Evolutionary conservation across 371 early-diverging fungal species (phyloP).

Genomic region (Syncephalastrum racemosum): DNA sequence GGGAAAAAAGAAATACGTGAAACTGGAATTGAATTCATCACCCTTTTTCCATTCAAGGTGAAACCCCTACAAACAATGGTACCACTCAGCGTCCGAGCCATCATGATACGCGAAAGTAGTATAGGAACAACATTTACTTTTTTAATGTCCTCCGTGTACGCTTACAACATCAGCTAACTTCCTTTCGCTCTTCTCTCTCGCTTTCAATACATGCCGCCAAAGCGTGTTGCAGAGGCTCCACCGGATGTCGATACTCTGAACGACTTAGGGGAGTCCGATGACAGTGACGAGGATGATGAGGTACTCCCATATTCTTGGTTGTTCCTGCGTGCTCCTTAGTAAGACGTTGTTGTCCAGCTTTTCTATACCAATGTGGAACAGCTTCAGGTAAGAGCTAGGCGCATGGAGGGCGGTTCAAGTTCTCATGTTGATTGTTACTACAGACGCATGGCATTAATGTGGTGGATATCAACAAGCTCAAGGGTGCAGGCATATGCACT

Average conservation of each 20-base stretch:
- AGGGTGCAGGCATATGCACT: constrained; percentile 80
- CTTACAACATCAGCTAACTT: not conserved
- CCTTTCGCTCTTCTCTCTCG: not conserved
- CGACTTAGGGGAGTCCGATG: constrained; percentile 6
- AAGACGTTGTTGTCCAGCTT: constrained; percentile 39
- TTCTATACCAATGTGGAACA: constrained; percentile 53
- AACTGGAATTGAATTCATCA: not conserved
- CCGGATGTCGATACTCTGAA: too few species aligned
- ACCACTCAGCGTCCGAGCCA: too few species aligned
- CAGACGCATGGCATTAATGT: constrained; percentile 69
- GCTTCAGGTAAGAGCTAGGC: constrained; percentile 25
- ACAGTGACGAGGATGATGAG: not conserved
- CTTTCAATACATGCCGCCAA: constrained; percentile 4
- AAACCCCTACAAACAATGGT: too few species aligned
- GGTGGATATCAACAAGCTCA: constrained; percentile 83
- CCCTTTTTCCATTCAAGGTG: not conserved
- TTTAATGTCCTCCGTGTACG: not conserved
- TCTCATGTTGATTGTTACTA: not conserved
- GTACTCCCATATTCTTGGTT: not conserved
- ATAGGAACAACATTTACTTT: constrained; percentile 1
- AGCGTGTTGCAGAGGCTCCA: constrained; percentile 4
- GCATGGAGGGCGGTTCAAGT: too few species aligned
- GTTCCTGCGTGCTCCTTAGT: not conserved
- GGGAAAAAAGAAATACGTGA: constrained; percentile 4
- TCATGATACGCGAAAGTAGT: not conserved